Evolutionary conservation across 371 early-diverging fungal species (phyloP).

Genomic region (Mucor circinelloides): DNA sequence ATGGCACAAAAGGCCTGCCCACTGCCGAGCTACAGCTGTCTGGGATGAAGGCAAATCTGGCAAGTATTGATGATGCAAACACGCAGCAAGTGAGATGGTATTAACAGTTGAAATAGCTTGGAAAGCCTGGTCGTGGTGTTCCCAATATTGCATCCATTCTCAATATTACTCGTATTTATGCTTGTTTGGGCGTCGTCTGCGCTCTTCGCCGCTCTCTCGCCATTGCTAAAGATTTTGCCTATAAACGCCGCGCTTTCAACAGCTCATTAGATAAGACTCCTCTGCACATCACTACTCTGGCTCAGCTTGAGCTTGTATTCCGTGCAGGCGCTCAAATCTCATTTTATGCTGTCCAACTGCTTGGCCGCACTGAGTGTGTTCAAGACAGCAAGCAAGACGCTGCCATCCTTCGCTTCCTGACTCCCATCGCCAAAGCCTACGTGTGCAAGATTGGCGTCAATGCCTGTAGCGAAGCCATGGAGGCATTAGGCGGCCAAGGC

Average conservation of each 20-base stretch:
- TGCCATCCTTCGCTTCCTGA: conserved; percentile 60
- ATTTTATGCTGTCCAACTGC: conserved; percentile 57
- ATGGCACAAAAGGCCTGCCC: conserved; percentile 69
- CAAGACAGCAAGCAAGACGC: conserved; percentile 29
- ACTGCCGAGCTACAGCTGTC: conserved; percentile 72
- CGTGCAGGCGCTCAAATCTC: conserved; percentile 57
- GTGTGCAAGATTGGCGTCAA: conserved; percentile 52
- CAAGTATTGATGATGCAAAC: conserved; percentile 15
- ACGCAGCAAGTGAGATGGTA: not conserved
- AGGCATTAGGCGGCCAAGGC: conserved; percentile 70
- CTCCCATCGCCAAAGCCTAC: conserved; percentile 68
- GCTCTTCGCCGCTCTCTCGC: conserved; percentile 53
- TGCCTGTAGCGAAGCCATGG: conserved; percentile 62
- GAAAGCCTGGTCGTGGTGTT: conserved; percentile 59
- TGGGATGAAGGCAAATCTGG: conserved; percentile 59
- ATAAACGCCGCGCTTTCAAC: conserved; percentile 49
- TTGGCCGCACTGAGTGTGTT: conserved; percentile 55
- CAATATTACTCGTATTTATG: conserved; percentile 70
- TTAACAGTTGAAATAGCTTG: conserved; percentile 27
- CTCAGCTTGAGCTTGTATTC: conserved; percentile 53
- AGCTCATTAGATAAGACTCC: conserved; percentile 39
- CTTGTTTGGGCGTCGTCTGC: conserved; percentile 52
- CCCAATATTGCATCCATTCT: conserved; percentile 64
- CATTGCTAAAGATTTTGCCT: conserved; percentile 64
- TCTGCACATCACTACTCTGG: conserved; percentile 61